A percentile compares a stretch with the other conserved stretches of the same genome.
Conservation (phyloP, 2,329 filamentous ascomycete genomes). For the Beauveria bassiana region DNA sequence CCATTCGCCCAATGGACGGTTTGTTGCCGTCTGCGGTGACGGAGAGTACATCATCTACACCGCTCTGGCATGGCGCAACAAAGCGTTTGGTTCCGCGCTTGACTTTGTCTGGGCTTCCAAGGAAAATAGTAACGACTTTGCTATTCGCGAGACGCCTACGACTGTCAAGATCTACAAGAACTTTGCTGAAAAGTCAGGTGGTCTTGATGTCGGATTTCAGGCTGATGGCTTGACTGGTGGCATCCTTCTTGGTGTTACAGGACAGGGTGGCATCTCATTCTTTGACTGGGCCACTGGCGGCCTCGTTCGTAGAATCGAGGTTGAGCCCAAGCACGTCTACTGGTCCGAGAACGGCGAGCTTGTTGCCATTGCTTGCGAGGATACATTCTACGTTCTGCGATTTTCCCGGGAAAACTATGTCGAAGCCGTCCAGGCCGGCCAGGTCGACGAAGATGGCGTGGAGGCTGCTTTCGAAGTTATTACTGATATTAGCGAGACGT, state of each 20-base stretch:
- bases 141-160: slow-evolving; percentile 87
- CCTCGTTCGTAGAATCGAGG: slow-evolving; percentile 86
- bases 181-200: slow-evolving; percentile 84
- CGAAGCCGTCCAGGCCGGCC: slow-evolving; percentile 71
- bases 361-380: slow-evolving; percentile 86
- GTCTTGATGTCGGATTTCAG: slow-evolving; percentile 89
- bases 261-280: slow-evolving; percentile 88
- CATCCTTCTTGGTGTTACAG: slow-evolving; percentile 85
- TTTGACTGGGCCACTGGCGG: slow-evolving; percentile 93
- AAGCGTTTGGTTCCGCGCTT: slow-evolving; percentile 88
- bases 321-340: slow-evolving; percentile 70
- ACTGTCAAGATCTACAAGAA: slow-evolving; percentile 98
- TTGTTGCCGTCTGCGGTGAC: slow-evolving; percentile 76
- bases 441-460: slow-evolving; percentile 83
- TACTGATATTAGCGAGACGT: slow-evolving; percentile 89
- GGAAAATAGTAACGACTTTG: slow-evolving; percentile 97
- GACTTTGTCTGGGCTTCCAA: slow-evolving; percentile 97
- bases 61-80: slow-evolving; percentile 91
- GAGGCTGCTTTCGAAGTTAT: slow-evolving; percentile 95
- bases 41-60: slow-evolving; percentile 99
- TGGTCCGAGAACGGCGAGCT: slow-evolving; percentile 97
- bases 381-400: slow-evolving; percentile 88
- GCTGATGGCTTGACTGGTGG: slow-evolving; percentile 87
- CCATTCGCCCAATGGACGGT: slow-evolving; percentile 92
- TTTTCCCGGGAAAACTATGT: slow-evolving; percentile 86